A percentile compares a stretch with the other conserved stretches of the same genome.
Evolutionary conservation across 2,329 filamentous ascomycete genomes (phyloP).

Genomic region (Madurella fahalii): DNA sequence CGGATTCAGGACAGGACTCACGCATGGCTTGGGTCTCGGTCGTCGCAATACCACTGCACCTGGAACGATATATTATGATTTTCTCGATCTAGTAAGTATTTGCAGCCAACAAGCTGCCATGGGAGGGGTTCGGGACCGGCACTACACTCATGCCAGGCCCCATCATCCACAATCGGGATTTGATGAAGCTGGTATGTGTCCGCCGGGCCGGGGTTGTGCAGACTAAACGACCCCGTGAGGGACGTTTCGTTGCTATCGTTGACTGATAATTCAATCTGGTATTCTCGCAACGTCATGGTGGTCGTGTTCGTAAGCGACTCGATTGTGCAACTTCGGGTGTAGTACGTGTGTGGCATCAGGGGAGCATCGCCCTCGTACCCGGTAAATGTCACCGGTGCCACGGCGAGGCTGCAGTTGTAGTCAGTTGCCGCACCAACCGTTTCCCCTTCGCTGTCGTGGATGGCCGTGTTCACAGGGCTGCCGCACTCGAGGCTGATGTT

Average conservation of each 20-base stretch:
- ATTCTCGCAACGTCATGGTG: slow-evolving; percentile 13
- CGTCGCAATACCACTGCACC: slow-evolving; percentile 23
- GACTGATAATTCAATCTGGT: slow-evolving; percentile 6
- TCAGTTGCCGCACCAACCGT: not conserved
- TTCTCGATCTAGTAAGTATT: slow-evolving; percentile 13
- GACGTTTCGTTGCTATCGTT: not conserved
- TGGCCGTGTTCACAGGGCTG: not conserved
- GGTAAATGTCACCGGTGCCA: slow-evolving; percentile 9
- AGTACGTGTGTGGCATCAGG: slow-evolving; percentile 21
- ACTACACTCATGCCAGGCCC: slow-evolving; percentile 17
- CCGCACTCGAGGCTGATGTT: slow-evolving; percentile 10
- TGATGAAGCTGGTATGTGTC: slow-evolving; percentile 17
- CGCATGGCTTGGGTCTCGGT: slow-evolving; percentile 21
- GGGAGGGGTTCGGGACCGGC: slow-evolving; percentile 7
- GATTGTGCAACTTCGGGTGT: slow-evolving; percentile 22
- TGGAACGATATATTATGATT: slow-evolving; percentile 9
- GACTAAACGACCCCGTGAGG: slow-evolving; percentile 8
- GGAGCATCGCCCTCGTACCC: slow-evolving; percentile 16
- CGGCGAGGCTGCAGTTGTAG: slow-evolving; percentile 15
- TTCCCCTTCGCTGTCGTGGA: too few species aligned
- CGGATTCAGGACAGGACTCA: not conserved
- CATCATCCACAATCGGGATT: slow-evolving; percentile 16
- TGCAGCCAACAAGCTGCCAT: slow-evolving; percentile 22
- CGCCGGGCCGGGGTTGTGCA: slow-evolving; percentile 19
- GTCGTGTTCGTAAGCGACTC: slow-evolving; percentile 20